These are phyloP conservation scores for Eutypella sp. DNA, from an alignment of 2,329 filamentous ascomycete genomes.

Conservation along the genomic window DNA sequence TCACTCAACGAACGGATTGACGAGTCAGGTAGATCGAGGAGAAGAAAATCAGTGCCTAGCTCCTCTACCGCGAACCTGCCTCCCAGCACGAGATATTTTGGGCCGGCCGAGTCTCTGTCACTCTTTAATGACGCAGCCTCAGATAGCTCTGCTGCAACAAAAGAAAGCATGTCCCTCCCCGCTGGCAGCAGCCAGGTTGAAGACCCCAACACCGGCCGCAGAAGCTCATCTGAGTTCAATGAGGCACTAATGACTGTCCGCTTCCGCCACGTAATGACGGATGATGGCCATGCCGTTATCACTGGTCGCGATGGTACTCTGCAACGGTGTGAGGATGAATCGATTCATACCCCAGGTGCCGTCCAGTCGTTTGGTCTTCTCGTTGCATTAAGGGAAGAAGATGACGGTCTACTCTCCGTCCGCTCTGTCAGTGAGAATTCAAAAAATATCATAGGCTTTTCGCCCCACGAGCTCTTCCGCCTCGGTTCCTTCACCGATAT, in stretches of 20 bases:
- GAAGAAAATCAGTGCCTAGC: slow-evolving; percentile 10
- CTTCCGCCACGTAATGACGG: slow-evolving; percentile 72
- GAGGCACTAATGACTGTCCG: slow-evolving; percentile 61
- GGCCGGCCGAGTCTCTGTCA: slow-evolving; percentile 7
- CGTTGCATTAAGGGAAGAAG: slow-evolving; percentile 66
- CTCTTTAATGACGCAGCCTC: slow-evolving; percentile 23
- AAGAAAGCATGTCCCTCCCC: slow-evolving; percentile 7
- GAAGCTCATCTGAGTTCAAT: slow-evolving; percentile 11
- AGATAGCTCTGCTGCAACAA: slow-evolving; percentile 15
- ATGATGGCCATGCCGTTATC: slow-evolving; percentile 76
- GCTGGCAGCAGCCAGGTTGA: slow-evolving; percentile 4
- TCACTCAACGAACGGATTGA: slow-evolving; percentile 10
- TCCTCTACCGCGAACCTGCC: slow-evolving; percentile 10
- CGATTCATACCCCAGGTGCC: slow-evolving; percentile 81
- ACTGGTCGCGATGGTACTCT: slow-evolving; percentile 70
- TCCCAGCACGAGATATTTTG: slow-evolving; percentile 4
- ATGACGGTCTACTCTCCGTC: slow-evolving; percentile 62
- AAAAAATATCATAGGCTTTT: slow-evolving; percentile 67
- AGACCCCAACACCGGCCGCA: slow-evolving; percentile 7
- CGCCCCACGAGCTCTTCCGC: slow-evolving; percentile 69
- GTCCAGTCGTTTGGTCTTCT: slow-evolving; percentile 76
- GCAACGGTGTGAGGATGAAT: slow-evolving; percentile 84
- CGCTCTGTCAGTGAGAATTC: slow-evolving; percentile 81
- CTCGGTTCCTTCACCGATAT: slow-evolving; percentile 78
- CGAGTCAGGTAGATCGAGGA: slow-evolving; percentile 1